Base-by-base conservation (phyloP, 2,329 filamentous ascomycete genomes). In the Macrophomina tecta region DNA sequence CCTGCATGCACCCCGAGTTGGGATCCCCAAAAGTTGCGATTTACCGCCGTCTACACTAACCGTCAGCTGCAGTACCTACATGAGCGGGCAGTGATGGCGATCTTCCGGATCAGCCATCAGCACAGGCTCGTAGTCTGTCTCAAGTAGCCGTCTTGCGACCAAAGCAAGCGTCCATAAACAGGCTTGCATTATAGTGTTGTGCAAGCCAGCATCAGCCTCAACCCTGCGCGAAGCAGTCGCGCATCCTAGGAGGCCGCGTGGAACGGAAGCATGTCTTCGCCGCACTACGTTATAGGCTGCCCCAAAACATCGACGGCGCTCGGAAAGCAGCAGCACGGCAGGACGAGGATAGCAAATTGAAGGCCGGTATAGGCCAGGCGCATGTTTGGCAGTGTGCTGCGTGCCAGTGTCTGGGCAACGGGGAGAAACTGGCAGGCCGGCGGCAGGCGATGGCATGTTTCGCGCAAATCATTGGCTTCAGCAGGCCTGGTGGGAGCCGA, bases 361-460 rank as follows among this genome's bases (percentile, higher is more conserved):
- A 36, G 16, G 55, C 40, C 56, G 36, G 23, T 36, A 3, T 12
- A 12, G 40, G 16, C n/a, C 28, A 11, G 30, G 56, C 12, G 40
- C 56, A 36, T 18, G 8, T 48, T 18, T 36, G 55, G 28, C 55
- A 46, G 23, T 23, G 23, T 23, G 23, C 23, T 23, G 23, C 23
- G 23, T 23, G 23, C 23, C 23, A 23, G 23, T 23, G 40, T 38
- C 56, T 48, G 56, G 45, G 40, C 56, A 12, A 36, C 40, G 36
- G 30, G 18, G 23, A n/a, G 30, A 42, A 61, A 28, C 14, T 45
- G 55, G 40, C 23, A 16, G 56, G 8, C 38, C 38, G 38, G 38
- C 38, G 38, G 42, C 58, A n/a, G 61, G 36, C 23, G 48, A 48
- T 53, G 53, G 48, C 61, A 64, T 64, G 48, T 64, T 64, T 53